Conservation (phyloP, 306 rosid genomes). For the Leucaena leucocephala region DNA sequence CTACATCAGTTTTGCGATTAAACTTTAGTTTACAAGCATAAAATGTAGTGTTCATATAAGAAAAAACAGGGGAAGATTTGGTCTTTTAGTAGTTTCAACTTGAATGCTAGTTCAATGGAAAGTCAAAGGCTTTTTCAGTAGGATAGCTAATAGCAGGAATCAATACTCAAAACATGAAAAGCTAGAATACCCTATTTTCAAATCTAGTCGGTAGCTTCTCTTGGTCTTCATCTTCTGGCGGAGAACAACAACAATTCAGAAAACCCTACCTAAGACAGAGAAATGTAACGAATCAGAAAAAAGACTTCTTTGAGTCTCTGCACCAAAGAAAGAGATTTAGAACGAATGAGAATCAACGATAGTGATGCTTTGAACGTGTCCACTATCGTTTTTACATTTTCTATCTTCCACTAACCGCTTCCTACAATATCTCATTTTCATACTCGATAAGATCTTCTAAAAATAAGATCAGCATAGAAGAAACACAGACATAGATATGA, state of each 20-base stretch:
- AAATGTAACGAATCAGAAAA: slow-evolving; percentile 33
- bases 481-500: slow-evolving; percentile 9
- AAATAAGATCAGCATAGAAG: slow-evolving; percentile 3
- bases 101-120: not conserved
- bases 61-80: not conserved
- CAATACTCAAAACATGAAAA: slow-evolving; percentile 8
- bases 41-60: not conserved
- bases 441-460: not conserved
- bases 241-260: slow-evolving; percentile 15
- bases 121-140: slow-evolving; percentile 4
- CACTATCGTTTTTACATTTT: not conserved
- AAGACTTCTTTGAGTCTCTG: slow-evolving; percentile 39
- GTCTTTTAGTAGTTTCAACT: not conserved
- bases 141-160: slow-evolving; percentile 19
- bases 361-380: slow-evolving; percentile 29
- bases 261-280: slow-evolving; percentile 30
- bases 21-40: not conserved
- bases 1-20: not conserved
- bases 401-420: slow-evolving; percentile 2
- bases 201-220: slow-evolving; percentile 19
- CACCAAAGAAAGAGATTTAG: slow-evolving; percentile 31
- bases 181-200: slow-evolving; percentile 22
- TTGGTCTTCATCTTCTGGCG: slow-evolving; percentile 13
- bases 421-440: slow-evolving; percentile 9
- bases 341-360: slow-evolving; percentile 25